These are phyloP conservation scores for Cladobotryum mycophilum DNA, from an alignment of 2,329 filamentous ascomycete species.

Conservation along the genomic window DNA sequence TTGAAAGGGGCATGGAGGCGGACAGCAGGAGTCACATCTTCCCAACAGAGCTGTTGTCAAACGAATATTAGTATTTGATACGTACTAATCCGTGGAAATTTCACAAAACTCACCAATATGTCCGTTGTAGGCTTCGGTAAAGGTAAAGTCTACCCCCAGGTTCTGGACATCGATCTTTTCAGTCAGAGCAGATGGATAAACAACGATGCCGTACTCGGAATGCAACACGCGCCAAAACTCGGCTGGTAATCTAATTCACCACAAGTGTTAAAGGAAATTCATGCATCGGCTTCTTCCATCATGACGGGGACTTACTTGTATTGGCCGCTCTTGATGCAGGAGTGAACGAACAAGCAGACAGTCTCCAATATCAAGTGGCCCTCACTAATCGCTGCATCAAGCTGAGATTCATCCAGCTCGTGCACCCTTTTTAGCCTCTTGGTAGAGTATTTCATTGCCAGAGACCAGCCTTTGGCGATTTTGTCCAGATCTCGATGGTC, in stretches of 20 bases:
- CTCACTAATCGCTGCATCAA: conserved; percentile 26
- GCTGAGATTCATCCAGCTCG: conserved; percentile 26
- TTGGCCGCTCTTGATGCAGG: conserved; percentile 31
- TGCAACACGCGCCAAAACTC: conserved; percentile 34
- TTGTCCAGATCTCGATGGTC: conserved; percentile 27
- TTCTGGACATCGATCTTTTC: conserved; percentile 29
- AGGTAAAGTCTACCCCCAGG: conserved; percentile 28
- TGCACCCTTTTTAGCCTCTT: conserved; percentile 28
- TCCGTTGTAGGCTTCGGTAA: conserved; percentile 31
- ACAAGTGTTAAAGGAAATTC: neutral
- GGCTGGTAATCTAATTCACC: conserved; percentile 24
- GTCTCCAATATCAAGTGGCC: conserved; percentile 33
- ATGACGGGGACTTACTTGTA: conserved; percentile 24
- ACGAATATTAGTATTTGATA: neutral
- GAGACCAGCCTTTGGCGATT: conserved; percentile 32
- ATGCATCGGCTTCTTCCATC: neutral
- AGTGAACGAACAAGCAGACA: conserved; percentile 34
- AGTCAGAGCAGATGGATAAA: conserved; percentile 34
- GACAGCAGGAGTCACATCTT: conserved; percentile 21
- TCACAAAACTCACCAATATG: conserved; percentile 27
- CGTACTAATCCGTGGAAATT: neutral
- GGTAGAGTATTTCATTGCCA: conserved; percentile 32
- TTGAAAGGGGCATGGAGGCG: conserved; percentile 32
- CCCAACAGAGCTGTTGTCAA: conserved; percentile 29
- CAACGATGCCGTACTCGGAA: conserved; percentile 34